A percentile compares a stretch with the other conserved stretches of the same genome.
These are phyloP conservation scores for Henckelia pumila DNA, from an alignment of 257 asterid genomes.

Conservation along the genomic window DNA sequence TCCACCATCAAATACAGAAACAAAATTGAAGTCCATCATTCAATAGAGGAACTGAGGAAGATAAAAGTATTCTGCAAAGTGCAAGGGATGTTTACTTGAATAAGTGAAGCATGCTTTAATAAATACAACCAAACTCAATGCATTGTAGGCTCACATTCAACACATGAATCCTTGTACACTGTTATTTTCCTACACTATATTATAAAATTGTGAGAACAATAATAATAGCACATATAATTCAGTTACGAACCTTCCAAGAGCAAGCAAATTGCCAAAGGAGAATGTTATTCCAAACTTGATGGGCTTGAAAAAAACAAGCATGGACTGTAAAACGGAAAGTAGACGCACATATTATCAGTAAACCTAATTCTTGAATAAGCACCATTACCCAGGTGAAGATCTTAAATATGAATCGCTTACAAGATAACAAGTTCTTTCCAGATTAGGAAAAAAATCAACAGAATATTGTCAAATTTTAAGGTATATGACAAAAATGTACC, in stretches of 20 bases:
- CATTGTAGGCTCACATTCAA: background rate
- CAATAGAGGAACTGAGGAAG: background rate
- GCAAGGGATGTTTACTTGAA: background rate
- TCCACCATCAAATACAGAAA: background rate
- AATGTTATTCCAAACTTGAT: slow-evolving; percentile 94
- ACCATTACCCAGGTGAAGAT: slow-evolving; percentile 19
- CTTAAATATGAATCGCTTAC: slow-evolving; percentile 6
- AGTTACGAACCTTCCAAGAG: slow-evolving; percentile 85
- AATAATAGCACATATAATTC: background rate
- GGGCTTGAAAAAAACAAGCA: slow-evolving; percentile 97
- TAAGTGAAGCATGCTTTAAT: background rate
- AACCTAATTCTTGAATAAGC: slow-evolving; percentile 8
- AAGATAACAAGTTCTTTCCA: background rate
- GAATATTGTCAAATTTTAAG: slow-evolving; percentile 5
- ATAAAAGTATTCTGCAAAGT: too few relatives aligned
- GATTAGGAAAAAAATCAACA: background rate
- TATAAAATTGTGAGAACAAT: background rate
- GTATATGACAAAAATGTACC: slow-evolving; percentile 40
- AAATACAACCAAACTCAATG: background rate
- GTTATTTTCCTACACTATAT: background rate
- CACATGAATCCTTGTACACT: background rate
- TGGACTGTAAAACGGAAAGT: slow-evolving; percentile 53
- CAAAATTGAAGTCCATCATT: background rate
- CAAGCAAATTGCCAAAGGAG: slow-evolving; percentile 95
- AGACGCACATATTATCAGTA: slow-evolving; percentile 22